Evolutionary conservation across 75 land plant genomes (phyloP).

Genomic region (Azolla pinnata): DNA sequence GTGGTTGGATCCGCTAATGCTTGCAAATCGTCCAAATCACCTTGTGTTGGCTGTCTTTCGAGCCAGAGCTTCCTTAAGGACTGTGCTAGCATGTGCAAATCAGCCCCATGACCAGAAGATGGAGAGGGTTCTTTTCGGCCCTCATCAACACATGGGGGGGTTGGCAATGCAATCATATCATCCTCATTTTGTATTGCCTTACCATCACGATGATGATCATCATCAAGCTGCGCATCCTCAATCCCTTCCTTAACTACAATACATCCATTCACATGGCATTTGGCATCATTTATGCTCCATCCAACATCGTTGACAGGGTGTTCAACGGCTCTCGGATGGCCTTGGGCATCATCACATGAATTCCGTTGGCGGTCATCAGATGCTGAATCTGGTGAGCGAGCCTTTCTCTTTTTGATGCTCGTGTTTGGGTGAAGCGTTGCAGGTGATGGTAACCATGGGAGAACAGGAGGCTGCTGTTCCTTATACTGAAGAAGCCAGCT

Average conservation of each 20-base stretch:
- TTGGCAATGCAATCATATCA: no score
- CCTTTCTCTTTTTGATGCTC: no score
- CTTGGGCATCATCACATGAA: no score
- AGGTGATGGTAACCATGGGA: not conserved
- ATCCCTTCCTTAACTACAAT: no score
- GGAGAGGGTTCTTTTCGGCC: not conserved
- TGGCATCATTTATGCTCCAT: no score
- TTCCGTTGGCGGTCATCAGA: not conserved
- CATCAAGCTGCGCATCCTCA: no score
- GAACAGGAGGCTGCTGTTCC: not conserved
- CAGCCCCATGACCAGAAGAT: not conserved
- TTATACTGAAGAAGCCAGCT: not conserved
- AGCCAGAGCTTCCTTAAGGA: not conserved
- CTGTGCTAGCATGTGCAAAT: not conserved
- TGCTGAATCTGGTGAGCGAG: not conserved
- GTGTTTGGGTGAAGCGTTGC: no score
- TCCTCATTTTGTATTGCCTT: no score
- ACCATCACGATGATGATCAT: no score
- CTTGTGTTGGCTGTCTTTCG: not conserved
- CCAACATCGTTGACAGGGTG: no score
- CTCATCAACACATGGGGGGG: not conserved
- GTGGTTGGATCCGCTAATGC: not conserved
- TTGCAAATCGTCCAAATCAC: not conserved
- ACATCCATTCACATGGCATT: no score
- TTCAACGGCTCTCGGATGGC: no score